Percentiles rank a stretch among this genome's conserved stretches.
Evolutionary conservation across 2,329 filamentous ascomycete genomes (phyloP).

Genomic region (Paraphaeosphaeria minitans): DNA sequence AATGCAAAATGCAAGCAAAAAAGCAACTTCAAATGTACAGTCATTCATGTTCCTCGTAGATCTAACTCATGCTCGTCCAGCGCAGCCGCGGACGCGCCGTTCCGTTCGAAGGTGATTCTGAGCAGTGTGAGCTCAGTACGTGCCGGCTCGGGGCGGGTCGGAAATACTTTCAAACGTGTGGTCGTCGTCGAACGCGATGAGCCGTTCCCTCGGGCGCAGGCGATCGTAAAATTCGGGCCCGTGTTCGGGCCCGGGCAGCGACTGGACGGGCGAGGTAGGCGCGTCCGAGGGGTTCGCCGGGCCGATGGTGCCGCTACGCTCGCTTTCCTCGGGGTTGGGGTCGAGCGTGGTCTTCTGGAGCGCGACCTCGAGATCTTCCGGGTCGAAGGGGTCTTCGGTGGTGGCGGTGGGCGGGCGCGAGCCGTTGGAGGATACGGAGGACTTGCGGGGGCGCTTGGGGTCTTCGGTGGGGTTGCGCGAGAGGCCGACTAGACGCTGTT

Average conservation of each 20-base stretch:
- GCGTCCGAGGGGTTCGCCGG: slow-evolving; percentile 23
- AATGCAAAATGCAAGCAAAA: slow-evolving; percentile 4
- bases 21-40: background rate
- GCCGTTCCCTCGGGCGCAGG: slow-evolving; percentile 7
- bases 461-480: slow-evolving; percentile 42
- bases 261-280: slow-evolving; percentile 22
- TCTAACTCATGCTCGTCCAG: background rate
- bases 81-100: background rate
- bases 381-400: slow-evolving; percentile 49
- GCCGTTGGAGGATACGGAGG: slow-evolving; percentile 20
- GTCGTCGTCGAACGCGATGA: slow-evolving; percentile 7
- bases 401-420: slow-evolving; percentile 37
- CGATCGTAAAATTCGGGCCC: background rate
- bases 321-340: slow-evolving; percentile 35
- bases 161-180: background rate
- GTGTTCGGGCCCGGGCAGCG: slow-evolving; percentile 22
- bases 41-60: background rate
- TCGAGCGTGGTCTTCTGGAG: slow-evolving; percentile 49
- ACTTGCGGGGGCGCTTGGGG: slow-evolving; percentile 30
- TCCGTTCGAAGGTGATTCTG: background rate
- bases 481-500: slow-evolving; percentile 34
- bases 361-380: slow-evolving; percentile 53
- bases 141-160: background rate
- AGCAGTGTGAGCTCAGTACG: background rate
- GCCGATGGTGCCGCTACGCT: slow-evolving; percentile 28